Conservation (phyloP, 2,329 filamentous ascomycete genomes). For the Penicillium sumatraense region DNA sequence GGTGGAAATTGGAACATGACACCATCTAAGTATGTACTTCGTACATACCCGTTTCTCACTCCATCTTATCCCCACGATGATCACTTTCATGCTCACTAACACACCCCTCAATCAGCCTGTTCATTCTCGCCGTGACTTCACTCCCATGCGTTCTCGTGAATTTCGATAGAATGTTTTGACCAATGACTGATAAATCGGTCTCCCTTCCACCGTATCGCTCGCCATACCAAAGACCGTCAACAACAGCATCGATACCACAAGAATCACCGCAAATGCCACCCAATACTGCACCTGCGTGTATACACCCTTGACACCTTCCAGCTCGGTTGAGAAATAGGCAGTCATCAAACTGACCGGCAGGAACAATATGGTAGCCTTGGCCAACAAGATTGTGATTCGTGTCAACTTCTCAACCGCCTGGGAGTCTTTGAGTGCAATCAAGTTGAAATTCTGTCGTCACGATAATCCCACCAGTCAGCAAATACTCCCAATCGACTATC, state of each 20-base stretch:
- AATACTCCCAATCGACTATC: not conserved
- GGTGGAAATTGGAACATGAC: slow-evolving; percentile 8
- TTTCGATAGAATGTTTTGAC: slow-evolving; percentile 40
- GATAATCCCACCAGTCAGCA: slow-evolving; percentile 3
- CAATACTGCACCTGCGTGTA: slow-evolving; percentile 70
- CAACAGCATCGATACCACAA: slow-evolving; percentile 62
- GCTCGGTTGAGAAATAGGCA: slow-evolving; percentile 72
- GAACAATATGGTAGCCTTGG: slow-evolving; percentile 76
- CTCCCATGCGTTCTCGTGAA: slow-evolving; percentile 35
- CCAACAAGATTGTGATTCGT: slow-evolving; percentile 71
- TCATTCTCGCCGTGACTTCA: slow-evolving; percentile 13
- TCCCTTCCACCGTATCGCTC: slow-evolving; percentile 63
- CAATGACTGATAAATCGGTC: slow-evolving; percentile 55
- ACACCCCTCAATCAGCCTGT: not conserved
- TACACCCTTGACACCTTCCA: slow-evolving; percentile 58
- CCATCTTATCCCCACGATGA: not conserved
- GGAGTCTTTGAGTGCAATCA: slow-evolving; percentile 76
- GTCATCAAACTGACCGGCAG: slow-evolving; percentile 76
- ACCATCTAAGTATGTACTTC: too few relatives aligned
- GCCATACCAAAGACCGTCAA: slow-evolving; percentile 62
- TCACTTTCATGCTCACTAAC: not conserved
- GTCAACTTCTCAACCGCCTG: slow-evolving; percentile 73
- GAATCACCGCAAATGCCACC: slow-evolving; percentile 68
- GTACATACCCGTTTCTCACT: slow-evolving; percentile 3
- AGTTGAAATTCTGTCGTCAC: slow-evolving; percentile 69